Conservation (phyloP, 2,329 filamentous ascomycete species). For the Penicillium sp. region DNA sequence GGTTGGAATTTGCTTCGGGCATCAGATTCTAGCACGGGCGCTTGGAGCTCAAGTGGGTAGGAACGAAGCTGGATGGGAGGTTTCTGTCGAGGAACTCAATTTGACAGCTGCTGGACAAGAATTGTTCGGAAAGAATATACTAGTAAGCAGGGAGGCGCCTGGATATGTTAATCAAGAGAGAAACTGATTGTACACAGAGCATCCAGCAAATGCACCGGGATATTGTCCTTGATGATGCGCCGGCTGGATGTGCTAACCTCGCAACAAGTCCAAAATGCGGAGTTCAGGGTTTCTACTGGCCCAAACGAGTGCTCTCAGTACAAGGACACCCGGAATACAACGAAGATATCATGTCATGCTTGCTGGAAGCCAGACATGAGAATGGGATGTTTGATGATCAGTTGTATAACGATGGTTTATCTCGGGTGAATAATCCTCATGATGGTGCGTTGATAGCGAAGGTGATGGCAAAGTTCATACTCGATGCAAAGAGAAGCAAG, state of each 20-base stretch:
- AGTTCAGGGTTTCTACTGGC: constrained; percentile 48
- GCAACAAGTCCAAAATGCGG: constrained; percentile 45
- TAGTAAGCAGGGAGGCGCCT: constrained; percentile 19
- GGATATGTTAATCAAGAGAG: background rate
- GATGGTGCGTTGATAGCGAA: constrained; percentile 25
- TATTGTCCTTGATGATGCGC: constrained; percentile 45
- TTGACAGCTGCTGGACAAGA: constrained; percentile 44
- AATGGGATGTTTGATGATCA: constrained; percentile 25
- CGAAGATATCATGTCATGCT: constrained; percentile 37
- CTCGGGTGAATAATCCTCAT: constrained; percentile 19
- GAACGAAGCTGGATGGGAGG: constrained; percentile 47
- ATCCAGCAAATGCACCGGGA: constrained; percentile 53
- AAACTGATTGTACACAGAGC: constrained; percentile 14
- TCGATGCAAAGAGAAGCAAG: background rate
- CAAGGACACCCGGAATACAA: constrained; percentile 54
- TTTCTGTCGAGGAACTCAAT: constrained; percentile 45
- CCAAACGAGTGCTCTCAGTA: constrained; percentile 43
- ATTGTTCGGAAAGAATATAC: constrained; percentile 36
- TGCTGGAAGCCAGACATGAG: constrained; percentile 24
- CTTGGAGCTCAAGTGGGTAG: constrained; percentile 40
- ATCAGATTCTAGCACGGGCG: constrained; percentile 50
- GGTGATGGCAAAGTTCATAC: background rate
- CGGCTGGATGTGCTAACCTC: constrained; percentile 42
- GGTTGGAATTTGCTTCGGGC: constrained; percentile 52
- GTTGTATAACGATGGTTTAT: constrained; percentile 22